These are phyloP conservation scores for Buxus sempervirens DNA, from an alignment of 164 flowering plant species.

Conservation along the genomic window DNA sequence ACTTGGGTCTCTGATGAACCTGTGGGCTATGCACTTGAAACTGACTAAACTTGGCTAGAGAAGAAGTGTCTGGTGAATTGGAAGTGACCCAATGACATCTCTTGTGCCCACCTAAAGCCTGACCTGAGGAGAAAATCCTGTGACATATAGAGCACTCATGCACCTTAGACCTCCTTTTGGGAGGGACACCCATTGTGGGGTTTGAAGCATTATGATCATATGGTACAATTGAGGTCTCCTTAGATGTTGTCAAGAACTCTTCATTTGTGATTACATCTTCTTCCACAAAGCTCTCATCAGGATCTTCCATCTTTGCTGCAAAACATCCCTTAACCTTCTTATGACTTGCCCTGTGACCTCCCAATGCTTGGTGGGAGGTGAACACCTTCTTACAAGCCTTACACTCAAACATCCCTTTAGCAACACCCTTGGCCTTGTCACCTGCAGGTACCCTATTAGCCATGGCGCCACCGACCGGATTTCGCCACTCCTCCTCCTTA, in stretches of 20 bases:
- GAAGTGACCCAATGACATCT: conserved; percentile 97
- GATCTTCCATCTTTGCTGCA: conserved; percentile 58
- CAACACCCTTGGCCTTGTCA: conserved; percentile 42
- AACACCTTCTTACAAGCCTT: conserved; percentile 87
- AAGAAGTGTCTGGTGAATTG: conserved; percentile 36
- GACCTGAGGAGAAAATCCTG: conserved; percentile 76
- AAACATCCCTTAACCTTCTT: conserved; percentile 96
- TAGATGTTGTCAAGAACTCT: conserved; percentile 33
- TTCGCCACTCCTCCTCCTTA: conserved; percentile 59
- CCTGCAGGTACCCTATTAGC: conserved; percentile 6
- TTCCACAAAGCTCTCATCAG: conserved; percentile 37
- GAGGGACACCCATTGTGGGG: conserved; percentile 10
- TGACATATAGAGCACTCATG: conserved; percentile 92
- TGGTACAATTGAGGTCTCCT: conserved; percentile 20
- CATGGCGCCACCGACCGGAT: conserved; percentile 11
- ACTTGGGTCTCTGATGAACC: conserved; percentile 20
- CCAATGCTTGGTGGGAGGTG: conserved; percentile 92
- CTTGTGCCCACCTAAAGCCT: conserved; percentile 94
- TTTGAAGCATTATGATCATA: conserved; percentile 24
- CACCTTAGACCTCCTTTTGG: conserved; percentile 63
- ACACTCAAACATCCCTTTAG: conserved; percentile 77
- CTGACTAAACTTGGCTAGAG: conserved; percentile 35
- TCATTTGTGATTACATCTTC: conserved; percentile 57
- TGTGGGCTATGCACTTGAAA: conserved; percentile 21
- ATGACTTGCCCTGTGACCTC: conserved; percentile 95